Base-by-base conservation (phyloP, 495 filamentous ascomycete species). In the Xylaria castorea region DNA sequence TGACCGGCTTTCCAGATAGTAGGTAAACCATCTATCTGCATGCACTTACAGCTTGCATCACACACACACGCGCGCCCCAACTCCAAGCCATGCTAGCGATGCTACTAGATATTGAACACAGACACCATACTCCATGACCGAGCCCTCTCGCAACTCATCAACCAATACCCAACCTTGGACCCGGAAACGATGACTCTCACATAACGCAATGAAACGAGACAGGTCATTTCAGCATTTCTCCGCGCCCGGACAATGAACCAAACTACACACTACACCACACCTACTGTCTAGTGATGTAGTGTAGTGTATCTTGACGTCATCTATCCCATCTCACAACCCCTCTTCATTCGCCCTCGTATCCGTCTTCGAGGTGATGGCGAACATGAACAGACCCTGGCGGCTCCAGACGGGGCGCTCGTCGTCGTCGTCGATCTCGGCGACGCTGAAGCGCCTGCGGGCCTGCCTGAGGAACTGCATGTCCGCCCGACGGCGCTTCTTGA, bases 401-500 rank as follows among this genome's bases (percentile, higher is more conserved):
- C 81, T 84, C 76, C 91, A 93, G 9, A 83, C 81, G 7, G 82
- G 79, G n/a, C 86, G 80, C 68, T 91, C 87, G n/a, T 89, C 86
- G 73, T 92, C 86, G 73, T 92, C 87, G n/a, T 89, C 86, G 42
- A 94, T 81, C 73, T 93, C 90, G 48, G 86, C 85, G 40, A 94
- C 85, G 7, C 82, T 70, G 73, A 93, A 93, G 53, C 82, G 76
- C 80, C 91, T 93, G 76, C 83, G 89, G 14, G 90, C 89, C 72
- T 83, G 83, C 81, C 90, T 92, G 77, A 93, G 86, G 75, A 93
- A 93, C 67, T 90, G 88, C 79, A 91, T 83, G 76, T 94, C 92
- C 64, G 91, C 92, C 71, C 91, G 86, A 74, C 96, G 88, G 73
- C 96, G 87, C 82, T 91, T 94, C 83, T 97, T 98, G 83, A 93